phyloP scores from a whole-genome alignment of 306 rosid genomes.

The Delonix regia region DNA sequence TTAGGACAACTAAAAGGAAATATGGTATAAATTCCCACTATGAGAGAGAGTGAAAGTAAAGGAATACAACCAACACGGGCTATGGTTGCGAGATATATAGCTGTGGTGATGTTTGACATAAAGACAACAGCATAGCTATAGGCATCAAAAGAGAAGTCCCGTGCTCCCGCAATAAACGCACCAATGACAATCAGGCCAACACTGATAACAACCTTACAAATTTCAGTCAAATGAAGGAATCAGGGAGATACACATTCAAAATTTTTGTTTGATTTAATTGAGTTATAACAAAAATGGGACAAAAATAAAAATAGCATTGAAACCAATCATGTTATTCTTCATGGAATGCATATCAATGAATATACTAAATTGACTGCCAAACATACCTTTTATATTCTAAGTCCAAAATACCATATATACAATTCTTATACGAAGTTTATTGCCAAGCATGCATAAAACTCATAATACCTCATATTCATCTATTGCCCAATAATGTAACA shows the following conservation, averaged over 20 bases:
- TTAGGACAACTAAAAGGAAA: slow-evolving; percentile 29
- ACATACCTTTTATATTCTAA: background rate
- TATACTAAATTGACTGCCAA: background rate
- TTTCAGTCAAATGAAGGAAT: slow-evolving; percentile 75
- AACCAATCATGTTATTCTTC: slow-evolving; percentile 18
- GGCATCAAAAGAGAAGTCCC: slow-evolving; percentile 87
- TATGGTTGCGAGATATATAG: slow-evolving; percentile 94
- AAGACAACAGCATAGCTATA: slow-evolving; percentile 87
- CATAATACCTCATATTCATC: slow-evolving; percentile 4
- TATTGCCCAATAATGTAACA: background rate
- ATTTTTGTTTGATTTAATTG: slow-evolving; percentile 4
- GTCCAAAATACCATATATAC: background rate
- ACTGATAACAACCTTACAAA: slow-evolving; percentile 83
- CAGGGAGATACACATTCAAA: slow-evolving; percentile 50
- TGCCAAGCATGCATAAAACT: background rate
- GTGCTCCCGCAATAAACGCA: slow-evolving; percentile 92
- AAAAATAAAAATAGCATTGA: slow-evolving; percentile 11
- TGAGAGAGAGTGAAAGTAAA: slow-evolving; percentile 29
- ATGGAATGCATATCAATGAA: slow-evolving; percentile 7
- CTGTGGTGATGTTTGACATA: slow-evolving; percentile 84
- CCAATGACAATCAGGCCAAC: slow-evolving; percentile 92
- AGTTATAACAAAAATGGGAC: slow-evolving; percentile 3
- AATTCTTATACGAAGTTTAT: background rate
- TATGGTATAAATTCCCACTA: slow-evolving; percentile 14
- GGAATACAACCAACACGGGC: slow-evolving; percentile 76